Evolutionary conservation across 1,284 basidiomycete species (phyloP).

Genomic region (Gomphus bonarii): DNA sequence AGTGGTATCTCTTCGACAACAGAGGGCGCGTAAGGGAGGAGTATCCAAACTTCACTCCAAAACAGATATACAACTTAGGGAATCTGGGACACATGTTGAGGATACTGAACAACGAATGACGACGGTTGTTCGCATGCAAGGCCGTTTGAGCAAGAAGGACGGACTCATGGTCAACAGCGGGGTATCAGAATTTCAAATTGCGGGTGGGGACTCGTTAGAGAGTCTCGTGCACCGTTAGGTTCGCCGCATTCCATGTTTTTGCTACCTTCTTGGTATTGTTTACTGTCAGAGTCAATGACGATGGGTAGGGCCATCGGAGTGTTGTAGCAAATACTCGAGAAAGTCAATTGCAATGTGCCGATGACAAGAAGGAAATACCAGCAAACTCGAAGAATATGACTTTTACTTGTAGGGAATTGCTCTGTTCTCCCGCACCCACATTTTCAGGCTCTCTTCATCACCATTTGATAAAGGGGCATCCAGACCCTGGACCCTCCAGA

Average conservation of each 20-base stretch:
- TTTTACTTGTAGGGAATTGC: neutral
- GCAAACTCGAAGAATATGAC: too few relatives aligned
- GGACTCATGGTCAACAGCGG: constrained; percentile 73
- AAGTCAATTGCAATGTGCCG: too few relatives aligned
- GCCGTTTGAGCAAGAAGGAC: constrained; percentile 70
- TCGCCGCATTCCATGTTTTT: neutral
- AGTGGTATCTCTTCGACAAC: neutral
- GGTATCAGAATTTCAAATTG: constrained; percentile 76
- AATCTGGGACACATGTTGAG: constrained; percentile 19
- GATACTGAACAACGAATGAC: constrained; percentile 83
- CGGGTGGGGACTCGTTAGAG: constrained; percentile 57
- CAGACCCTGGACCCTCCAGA: constrained; percentile 3
- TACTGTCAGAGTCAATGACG: neutral
- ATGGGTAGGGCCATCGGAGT: neutral
- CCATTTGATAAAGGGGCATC: neutral
- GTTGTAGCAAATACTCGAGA: neutral
- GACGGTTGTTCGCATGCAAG: constrained; percentile 75
- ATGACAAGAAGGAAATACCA: too few relatives aligned
- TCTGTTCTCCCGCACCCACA: constrained; percentile 3
- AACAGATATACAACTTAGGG: constrained; percentile 10
- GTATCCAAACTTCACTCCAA: constrained; percentile 13
- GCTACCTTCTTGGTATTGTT: neutral
- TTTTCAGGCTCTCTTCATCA: neutral
- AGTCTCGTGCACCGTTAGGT: constrained; percentile 35
- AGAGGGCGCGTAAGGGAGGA: constrained; percentile 14